Evolutionary conservation across 2,329 filamentous ascomycete species (phyloP).

Genomic region (Zarea fungicola): DNA sequence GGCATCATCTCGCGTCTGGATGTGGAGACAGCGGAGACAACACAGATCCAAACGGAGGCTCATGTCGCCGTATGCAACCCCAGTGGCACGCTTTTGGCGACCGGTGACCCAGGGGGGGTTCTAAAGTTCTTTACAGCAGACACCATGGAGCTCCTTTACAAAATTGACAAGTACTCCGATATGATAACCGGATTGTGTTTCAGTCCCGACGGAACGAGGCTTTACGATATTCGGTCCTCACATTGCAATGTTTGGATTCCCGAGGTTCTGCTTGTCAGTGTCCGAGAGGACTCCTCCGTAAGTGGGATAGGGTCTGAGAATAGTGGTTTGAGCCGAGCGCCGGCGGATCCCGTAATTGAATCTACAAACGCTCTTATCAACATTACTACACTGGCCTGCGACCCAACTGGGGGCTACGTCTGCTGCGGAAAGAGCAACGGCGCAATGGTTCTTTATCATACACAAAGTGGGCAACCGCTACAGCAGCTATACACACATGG

Average conservation of each 20-base stretch:
- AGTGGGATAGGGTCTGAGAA: not conserved
- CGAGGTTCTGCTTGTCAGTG: not conserved
- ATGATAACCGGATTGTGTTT: not conserved
- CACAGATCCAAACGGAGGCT: not conserved
- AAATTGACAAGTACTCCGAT: not conserved
- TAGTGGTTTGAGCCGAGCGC: not conserved
- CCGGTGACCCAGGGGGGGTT: not conserved
- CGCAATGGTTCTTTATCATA: not conserved
- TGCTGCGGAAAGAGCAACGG: conserved; percentile 1
- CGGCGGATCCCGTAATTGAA: not conserved
- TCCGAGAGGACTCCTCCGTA: not conserved
- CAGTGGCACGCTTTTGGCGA: not conserved
- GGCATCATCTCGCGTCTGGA: not conserved
- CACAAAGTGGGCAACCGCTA: not conserved
- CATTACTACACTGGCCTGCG: not conserved
- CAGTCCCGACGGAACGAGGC: not conserved
- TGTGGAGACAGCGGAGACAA: not conserved
- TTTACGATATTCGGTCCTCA: conserved; percentile 2
- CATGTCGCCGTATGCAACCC: not conserved
- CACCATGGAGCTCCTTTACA: conserved; percentile 1
- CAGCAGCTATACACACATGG: not conserved
- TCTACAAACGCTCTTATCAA: not conserved
- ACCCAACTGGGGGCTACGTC: not conserved
- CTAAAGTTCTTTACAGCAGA: not conserved
- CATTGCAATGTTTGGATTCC: not conserved